These are phyloP conservation scores for Candida maris DNA, from an alignment of 805 yeast genomes.

Conservation along the genomic window DNA sequence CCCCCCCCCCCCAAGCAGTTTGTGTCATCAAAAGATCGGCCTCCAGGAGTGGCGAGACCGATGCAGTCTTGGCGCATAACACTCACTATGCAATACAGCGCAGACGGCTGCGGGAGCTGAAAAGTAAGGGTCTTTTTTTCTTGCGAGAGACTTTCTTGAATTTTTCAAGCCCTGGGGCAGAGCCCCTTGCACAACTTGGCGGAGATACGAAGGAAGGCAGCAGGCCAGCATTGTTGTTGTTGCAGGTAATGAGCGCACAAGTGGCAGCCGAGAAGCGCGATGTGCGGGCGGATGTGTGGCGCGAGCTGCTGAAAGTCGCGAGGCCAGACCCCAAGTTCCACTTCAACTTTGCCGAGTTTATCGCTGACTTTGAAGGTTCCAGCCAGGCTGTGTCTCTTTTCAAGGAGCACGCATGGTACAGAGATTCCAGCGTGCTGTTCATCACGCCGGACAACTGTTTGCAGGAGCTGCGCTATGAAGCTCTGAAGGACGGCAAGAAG, in stretches of 20 bases:
- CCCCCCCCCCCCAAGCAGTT: no score
- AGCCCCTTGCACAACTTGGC: no score
- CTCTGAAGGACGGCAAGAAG: slow-evolving; percentile 23
- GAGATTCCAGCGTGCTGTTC: slow-evolving; percentile 17
- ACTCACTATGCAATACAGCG: no score
- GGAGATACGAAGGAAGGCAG: no score
- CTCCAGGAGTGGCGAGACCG: no score
- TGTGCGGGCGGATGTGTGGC: slow-evolving; percentile 27
- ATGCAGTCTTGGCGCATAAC: no score
- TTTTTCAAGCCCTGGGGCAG: no score
- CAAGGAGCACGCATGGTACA: slow-evolving; percentile 12
- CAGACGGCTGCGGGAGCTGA: no score
- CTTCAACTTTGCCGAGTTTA: slow-evolving; percentile 30
- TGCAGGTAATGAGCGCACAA: background rate
- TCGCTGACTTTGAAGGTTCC: slow-evolving; percentile 32
- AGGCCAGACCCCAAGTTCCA: slow-evolving; percentile 30
- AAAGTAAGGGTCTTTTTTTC: no score
- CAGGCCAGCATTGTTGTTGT: no score
- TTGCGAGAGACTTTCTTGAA: background rate
- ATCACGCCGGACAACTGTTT: slow-evolving; percentile 32
- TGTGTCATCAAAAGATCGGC: no score
- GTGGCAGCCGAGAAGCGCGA: slow-evolving; percentile 18
- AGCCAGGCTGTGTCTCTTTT: slow-evolving; percentile 19
- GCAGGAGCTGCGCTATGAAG: slow-evolving; percentile 24
- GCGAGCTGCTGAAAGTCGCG: slow-evolving; percentile 27